Percentiles rank a stretch among this genome's conserved stretches.
phyloP scores from a whole-genome alignment of 2,329 filamentous ascomycete species.

The Aspergillus amoenus region DNA sequence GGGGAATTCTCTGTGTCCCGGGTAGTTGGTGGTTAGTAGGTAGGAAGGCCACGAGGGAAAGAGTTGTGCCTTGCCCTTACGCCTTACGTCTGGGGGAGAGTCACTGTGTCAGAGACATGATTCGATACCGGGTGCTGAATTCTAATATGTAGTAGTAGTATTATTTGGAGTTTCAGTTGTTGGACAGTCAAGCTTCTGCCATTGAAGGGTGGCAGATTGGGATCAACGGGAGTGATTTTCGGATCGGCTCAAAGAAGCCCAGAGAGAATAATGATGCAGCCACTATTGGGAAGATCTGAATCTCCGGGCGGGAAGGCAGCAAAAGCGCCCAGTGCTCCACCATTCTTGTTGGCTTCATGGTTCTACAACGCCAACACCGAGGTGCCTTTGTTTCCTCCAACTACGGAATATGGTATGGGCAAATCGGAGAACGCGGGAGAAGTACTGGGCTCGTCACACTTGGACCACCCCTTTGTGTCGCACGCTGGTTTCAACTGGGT shows the following conservation, averaged over 20 bases:
- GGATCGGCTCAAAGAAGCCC: neutral
- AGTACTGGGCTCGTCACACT: neutral
- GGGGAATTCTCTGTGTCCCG: neutral
- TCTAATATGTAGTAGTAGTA: no score
- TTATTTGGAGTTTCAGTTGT: neutral
- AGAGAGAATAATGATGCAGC: neutral
- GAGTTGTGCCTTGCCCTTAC: no score
- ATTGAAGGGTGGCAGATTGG: neutral
- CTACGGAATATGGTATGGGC: no score
- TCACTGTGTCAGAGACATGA: neutral
- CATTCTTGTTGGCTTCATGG: neutral
- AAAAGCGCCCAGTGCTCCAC: neutral
- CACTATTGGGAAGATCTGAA: neutral
- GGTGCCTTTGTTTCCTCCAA: no score
- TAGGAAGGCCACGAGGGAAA: neutral
- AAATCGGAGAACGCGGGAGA: neutral
- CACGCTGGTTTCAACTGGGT: conserved; percentile 1
- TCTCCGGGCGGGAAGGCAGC: no score
- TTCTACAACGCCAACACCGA: no score
- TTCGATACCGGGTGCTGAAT: no score
- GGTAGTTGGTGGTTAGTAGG: neutral
- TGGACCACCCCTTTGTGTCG: neutral
- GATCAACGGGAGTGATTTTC: conserved; percentile 5
- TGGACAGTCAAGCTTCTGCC: conserved; percentile 1
- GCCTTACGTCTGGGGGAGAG: neutral